Conservation (phyloP, 2,329 filamentous ascomycete genomes). For the Daldinia sp. region DNA sequence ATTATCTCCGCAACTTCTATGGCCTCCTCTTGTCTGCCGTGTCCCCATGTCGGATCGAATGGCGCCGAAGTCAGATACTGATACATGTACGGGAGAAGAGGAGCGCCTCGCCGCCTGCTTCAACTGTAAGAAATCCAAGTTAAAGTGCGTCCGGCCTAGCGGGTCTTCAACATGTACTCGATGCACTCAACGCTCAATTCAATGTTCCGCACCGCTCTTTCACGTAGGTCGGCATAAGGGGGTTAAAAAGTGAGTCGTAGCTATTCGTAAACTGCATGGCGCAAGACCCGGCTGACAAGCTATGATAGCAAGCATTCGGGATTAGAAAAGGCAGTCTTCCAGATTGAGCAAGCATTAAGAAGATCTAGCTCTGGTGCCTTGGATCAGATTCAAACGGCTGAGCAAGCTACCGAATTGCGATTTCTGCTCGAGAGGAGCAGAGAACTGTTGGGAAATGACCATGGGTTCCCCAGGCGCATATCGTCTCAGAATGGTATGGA, state of each 20-base stretch:
- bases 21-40: slow-evolving; percentile 36
- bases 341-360: slow-evolving; percentile 77
- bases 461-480: slow-evolving; percentile 41
- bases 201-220: slow-evolving; percentile 78
- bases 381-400: slow-evolving; percentile 55
- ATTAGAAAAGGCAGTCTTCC: slow-evolving; percentile 78
- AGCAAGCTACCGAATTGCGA: slow-evolving; percentile 61
- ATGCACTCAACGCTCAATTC: slow-evolving; percentile 53
- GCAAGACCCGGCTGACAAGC: slow-evolving; percentile 24
- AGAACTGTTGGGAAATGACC: slow-evolving; percentile 52
- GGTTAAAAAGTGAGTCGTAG: slow-evolving; percentile 74
- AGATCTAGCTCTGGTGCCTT: slow-evolving; percentile 61
- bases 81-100: slow-evolving; percentile 47
- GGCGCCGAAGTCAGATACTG: slow-evolving; percentile 42
- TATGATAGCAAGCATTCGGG: slow-evolving; percentile 76
- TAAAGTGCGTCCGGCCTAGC: slow-evolving; percentile 51
- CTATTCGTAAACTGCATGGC: not conserved
- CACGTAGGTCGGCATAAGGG: slow-evolving; percentile 80
- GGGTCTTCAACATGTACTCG: slow-evolving; percentile 50
- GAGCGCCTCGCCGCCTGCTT: slow-evolving; percentile 52
- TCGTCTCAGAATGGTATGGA: slow-evolving; percentile 39
- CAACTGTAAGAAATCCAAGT: slow-evolving; percentile 53
- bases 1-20: slow-evolving; percentile 33
- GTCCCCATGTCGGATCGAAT: slow-evolving; percentile 45
- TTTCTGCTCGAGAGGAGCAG: slow-evolving; percentile 64